Percentiles rank a stretch among this genome's conserved stretches.
phyloP scores from a whole-genome alignment of 805 yeast species.

The Starmerella roubikii region DNA sequence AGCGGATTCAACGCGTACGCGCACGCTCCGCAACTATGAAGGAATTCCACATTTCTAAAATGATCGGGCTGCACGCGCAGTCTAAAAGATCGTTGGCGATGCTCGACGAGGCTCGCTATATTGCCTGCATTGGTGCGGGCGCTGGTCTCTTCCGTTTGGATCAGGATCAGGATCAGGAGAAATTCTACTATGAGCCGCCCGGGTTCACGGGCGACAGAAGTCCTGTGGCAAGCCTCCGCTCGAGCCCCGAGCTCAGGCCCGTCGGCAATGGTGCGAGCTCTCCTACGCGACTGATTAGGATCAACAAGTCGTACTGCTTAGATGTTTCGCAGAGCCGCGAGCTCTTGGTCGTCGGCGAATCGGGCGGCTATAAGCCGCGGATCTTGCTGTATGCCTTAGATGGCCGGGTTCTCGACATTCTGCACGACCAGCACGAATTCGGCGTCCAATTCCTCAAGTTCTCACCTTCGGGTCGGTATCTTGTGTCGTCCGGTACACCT shows the following conservation, averaged over 20 bases:
- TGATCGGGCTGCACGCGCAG: constrained; percentile 7
- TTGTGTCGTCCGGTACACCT: constrained; percentile 52
- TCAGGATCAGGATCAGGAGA: not conserved
- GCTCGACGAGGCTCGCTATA: not conserved
- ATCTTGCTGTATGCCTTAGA: constrained; percentile 30
- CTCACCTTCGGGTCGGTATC: constrained; percentile 41
- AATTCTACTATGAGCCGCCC: constrained; percentile 6
- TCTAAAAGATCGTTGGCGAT: not conserved
- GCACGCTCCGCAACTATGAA: not conserved
- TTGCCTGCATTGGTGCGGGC: constrained; percentile 16
- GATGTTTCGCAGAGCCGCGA: constrained; percentile 42
- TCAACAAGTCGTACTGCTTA: constrained; percentile 29
- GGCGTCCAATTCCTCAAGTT: constrained; percentile 46
- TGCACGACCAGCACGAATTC: constrained; percentile 46
- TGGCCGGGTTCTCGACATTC: constrained; percentile 37
- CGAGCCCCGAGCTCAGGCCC: constrained; percentile 7
- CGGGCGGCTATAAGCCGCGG: constrained; percentile 51
- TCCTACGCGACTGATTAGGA: constrained; percentile 5
- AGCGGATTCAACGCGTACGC: too few species aligned
- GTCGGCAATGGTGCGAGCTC: not conserved
- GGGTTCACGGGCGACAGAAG: not conserved
- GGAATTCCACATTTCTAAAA: not conserved
- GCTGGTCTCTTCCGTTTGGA: constrained; percentile 4
- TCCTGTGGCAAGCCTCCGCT: constrained; percentile 1
- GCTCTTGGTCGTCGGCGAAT: constrained; percentile 54